Conservation (phyloP, 768 basidiomycete species). For the Lenzites betulinus region DNA sequence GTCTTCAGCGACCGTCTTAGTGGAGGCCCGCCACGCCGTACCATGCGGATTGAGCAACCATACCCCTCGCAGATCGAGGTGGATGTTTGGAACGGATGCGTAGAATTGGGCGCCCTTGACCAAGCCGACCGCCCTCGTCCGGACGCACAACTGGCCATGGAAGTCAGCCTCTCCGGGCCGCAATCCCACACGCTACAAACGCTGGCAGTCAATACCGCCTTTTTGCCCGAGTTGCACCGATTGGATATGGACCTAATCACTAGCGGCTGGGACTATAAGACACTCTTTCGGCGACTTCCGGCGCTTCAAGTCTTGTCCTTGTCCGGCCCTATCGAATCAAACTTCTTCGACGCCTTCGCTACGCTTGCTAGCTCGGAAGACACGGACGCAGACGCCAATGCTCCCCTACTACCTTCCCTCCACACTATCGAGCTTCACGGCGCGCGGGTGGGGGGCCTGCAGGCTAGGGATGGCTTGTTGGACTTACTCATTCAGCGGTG, state of each 20-base stretch:
- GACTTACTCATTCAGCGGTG: conserved; percentile 2
- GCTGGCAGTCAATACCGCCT: neutral
- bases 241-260: neutral
- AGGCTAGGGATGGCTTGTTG: neutral
- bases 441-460: neutral
- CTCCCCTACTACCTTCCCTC: neutral
- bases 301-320: neutral
- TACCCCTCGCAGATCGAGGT: neutral
- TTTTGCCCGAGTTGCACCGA: neutral
- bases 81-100: neutral
- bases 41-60: neutral
- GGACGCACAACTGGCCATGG: neutral
- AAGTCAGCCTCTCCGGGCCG: neutral
- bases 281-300: neutral
- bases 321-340: neutral
- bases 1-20: neutral
- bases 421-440: conserved; percentile 5
- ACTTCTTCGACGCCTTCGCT: conserved; percentile 1
- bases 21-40: neutral
- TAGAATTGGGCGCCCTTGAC: neutral
- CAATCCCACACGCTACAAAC: neutral
- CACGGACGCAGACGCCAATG: neutral
- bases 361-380: too few species aligned
- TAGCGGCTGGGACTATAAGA: neutral
- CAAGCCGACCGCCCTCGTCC: neutral